These are phyloP conservation scores for Starmerella ratchasimensis DNA, from an alignment of 805 yeast species.

Conservation along the genomic window DNA sequence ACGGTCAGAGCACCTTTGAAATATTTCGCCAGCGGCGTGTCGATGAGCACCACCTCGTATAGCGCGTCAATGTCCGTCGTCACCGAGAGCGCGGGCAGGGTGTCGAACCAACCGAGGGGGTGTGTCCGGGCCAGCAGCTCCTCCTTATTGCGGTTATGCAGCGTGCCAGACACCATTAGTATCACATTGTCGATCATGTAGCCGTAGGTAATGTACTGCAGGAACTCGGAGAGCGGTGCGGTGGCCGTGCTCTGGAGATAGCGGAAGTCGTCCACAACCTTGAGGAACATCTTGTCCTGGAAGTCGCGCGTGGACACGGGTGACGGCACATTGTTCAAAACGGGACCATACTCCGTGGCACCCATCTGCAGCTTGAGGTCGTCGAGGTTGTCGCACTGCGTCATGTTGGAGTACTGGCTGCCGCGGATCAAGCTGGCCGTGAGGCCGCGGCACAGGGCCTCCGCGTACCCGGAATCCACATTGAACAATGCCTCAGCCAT, in stretches of 20 bases:
- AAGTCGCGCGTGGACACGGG: slow-evolving; percentile 78
- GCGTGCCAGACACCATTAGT: slow-evolving; percentile 89
- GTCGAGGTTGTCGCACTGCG: slow-evolving; percentile 91
- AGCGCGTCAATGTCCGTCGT: slow-evolving; percentile 92
- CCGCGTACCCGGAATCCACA: slow-evolving; percentile 78
- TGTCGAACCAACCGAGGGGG: slow-evolving; percentile 97
- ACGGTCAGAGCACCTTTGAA: slow-evolving; percentile 69
- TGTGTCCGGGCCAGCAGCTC: slow-evolving; percentile 86
- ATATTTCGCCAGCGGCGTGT: slow-evolving; percentile 95
- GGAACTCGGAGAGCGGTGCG: slow-evolving; percentile 62
- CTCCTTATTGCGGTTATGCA: slow-evolving; percentile 81
- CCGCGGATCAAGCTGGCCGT: slow-evolving; percentile 64
- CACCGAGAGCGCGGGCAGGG: slow-evolving; percentile 84
- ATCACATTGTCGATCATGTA: slow-evolving; percentile 98
- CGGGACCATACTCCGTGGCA: slow-evolving; percentile 91
- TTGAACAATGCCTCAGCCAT: slow-evolving; percentile 95
- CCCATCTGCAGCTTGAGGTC: slow-evolving; percentile 88
- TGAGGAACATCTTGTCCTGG: slow-evolving; percentile 61
- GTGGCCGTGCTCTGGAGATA: slow-evolving; percentile 75
- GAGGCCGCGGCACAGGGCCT: slow-evolving; percentile 91
- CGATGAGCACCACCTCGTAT: slow-evolving; percentile 82
- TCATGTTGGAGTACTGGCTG: slow-evolving; percentile 76
- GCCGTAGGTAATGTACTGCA: slow-evolving; percentile 88
- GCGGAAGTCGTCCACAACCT: slow-evolving; percentile 69
- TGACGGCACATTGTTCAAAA: slow-evolving; percentile 66